A percentile compares a stretch with the other conserved stretches of the same genome.
phyloP scores from a whole-genome alignment of 2,329 filamentous ascomycete species.

The Balansia obtecta region DNA sequence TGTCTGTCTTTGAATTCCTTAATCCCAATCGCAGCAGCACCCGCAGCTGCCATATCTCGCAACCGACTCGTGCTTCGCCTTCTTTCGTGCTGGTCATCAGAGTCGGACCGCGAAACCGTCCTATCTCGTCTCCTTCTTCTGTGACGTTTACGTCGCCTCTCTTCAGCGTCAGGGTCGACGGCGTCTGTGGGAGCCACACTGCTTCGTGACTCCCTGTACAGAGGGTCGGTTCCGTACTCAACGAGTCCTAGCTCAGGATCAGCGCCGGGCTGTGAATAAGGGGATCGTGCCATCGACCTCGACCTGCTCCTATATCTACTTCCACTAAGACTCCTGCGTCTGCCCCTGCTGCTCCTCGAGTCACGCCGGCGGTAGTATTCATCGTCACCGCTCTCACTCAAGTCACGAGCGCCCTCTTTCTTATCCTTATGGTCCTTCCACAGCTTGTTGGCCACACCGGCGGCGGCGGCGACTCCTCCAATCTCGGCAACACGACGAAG shows the following conservation, averaged over 20 bases:
- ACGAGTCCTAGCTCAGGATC: slow-evolving; percentile 57
- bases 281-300: slow-evolving; percentile 39
- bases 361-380: slow-evolving; percentile 22
- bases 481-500: slow-evolving; percentile 46
- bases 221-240: slow-evolving; percentile 50
- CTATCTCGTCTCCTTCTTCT: slow-evolving; percentile 22
- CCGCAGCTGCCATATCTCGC: slow-evolving; percentile 37
- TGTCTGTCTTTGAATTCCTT: slow-evolving; percentile 41
- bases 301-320: slow-evolving; percentile 26
- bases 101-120: slow-evolving; percentile 22
- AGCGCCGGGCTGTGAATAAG: slow-evolving; percentile 39
- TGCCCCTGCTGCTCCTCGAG: slow-evolving; percentile 21
- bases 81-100: slow-evolving; percentile 17
- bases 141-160: slow-evolving; percentile 25
- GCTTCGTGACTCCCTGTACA: slow-evolving; percentile 30
- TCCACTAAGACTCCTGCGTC: slow-evolving; percentile 15
- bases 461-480: slow-evolving; percentile 45
- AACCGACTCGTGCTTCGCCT: slow-evolving; percentile 43
- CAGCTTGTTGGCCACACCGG: slow-evolving; percentile 47
- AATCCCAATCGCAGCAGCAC: slow-evolving; percentile 49
- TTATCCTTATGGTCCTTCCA: slow-evolving; percentile 50
- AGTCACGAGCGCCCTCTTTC: slow-evolving; percentile 34
- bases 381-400: slow-evolving; percentile 21
- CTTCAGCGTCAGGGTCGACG: slow-evolving; percentile 38
- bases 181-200: slow-evolving; percentile 21